Conservation (phyloP, 352 stramenopile genomes). For the Phytophthora crassamura region DNA sequence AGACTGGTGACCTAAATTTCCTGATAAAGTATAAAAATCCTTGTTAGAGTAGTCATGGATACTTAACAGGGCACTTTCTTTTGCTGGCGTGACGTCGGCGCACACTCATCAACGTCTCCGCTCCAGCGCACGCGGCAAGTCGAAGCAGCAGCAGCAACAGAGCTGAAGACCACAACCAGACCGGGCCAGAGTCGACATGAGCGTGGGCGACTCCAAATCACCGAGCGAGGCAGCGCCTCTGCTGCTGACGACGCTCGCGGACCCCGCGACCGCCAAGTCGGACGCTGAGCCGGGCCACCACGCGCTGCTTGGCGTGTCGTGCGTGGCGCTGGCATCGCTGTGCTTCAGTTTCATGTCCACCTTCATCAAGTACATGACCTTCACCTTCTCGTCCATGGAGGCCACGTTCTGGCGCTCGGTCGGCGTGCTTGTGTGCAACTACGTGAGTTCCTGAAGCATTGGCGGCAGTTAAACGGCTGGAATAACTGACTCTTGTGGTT, state of each 20-base stretch:
- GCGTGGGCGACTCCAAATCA: conserved; percentile 4
- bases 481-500: neutral
- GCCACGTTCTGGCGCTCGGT: conserved; percentile 76
- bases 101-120: conserved; percentile 20
- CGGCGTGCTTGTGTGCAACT: conserved; percentile 64
- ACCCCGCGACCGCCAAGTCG: neutral
- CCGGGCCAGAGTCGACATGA: neutral
- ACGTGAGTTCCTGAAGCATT: conserved; percentile 34
- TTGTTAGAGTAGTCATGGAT: too few relatives aligned
- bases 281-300: conserved; percentile 37
- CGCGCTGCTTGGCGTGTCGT: conserved; percentile 60
- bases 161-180: too few relatives aligned
- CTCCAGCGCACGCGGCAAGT: neutral
- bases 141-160: too few relatives aligned
- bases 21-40: too few relatives aligned
- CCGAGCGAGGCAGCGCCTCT: conserved; percentile 17
- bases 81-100: conserved; percentile 2
- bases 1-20: too few relatives aligned
- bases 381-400: conserved; percentile 77
- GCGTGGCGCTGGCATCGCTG: conserved; percentile 65
- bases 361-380: conserved; percentile 77
- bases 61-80: too few relatives aligned
- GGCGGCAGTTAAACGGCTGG: too few relatives aligned
- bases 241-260: conserved; percentile 18
- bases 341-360: conserved; percentile 85